Evolutionary conservation across 345 rosid species (phyloP).

Genomic region (Eucalyptus cladocalyx): DNA sequence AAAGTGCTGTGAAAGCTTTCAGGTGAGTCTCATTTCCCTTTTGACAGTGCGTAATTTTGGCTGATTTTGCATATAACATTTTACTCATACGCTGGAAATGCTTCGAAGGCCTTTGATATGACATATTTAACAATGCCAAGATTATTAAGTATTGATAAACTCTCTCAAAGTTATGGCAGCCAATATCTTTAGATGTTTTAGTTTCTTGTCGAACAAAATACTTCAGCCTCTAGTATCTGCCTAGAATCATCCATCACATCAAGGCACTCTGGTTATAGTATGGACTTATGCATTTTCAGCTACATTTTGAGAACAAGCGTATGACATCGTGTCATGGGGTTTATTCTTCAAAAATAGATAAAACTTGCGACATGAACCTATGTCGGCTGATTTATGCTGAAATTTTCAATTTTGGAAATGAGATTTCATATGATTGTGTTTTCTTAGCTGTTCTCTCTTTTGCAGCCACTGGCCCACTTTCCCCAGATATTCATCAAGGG

Average conservation of each 20-base stretch:
- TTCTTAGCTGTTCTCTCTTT: neutral
- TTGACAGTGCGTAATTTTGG: neutral
- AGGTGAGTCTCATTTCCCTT: conserved; percentile 23
- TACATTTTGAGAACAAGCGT: neutral
- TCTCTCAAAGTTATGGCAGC: neutral
- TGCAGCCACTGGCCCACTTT: conserved; percentile 95
- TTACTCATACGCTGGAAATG: neutral
- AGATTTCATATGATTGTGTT: neutral
- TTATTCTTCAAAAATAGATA: neutral
- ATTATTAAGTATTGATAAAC: neutral
- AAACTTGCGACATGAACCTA: neutral
- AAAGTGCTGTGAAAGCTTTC: conserved; percentile 71
- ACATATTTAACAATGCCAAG: neutral
- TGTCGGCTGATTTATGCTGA: neutral
- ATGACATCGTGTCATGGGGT: neutral
- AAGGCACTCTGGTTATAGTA: neutral
- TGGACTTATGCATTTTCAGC: neutral
- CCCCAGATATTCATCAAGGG: conserved; percentile 86
- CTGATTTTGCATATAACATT: neutral
- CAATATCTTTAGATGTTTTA: neutral
- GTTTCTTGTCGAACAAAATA: neutral
- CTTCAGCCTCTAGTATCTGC: neutral
- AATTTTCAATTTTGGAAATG: neutral
- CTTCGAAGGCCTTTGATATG: neutral
- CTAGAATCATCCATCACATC: neutral